Percentiles rank a stretch among this genome's conserved stretches.
These are phyloP conservation scores for Phytophthora citrophthora DNA, from an alignment of 352 stramenopile genomes.

Conservation along the genomic window DNA sequence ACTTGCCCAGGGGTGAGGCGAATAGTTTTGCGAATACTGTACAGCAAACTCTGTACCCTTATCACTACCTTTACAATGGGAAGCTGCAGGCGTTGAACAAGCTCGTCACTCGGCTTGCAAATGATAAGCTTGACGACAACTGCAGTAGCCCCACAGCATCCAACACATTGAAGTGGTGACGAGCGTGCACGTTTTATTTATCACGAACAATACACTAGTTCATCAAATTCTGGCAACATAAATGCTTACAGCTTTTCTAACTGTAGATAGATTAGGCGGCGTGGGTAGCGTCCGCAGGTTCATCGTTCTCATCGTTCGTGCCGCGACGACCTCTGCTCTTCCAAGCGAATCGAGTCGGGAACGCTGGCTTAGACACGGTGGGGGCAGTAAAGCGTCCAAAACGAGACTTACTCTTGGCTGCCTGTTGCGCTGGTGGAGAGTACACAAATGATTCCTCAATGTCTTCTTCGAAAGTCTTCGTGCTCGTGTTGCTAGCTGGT, in stretches of 20 bases:
- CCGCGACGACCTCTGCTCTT: slow-evolving; percentile 41
- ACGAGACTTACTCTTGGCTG: slow-evolving; percentile 47
- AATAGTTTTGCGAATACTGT: slow-evolving; percentile 6
- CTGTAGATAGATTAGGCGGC: slow-evolving; percentile 22
- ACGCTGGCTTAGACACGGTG: slow-evolving; percentile 40
- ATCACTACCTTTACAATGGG: slow-evolving; percentile 34
- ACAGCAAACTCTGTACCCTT: slow-evolving; percentile 24
- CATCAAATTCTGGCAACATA: slow-evolving; percentile 15
- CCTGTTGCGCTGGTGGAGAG: slow-evolving; percentile 37
- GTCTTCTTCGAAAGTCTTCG: slow-evolving; percentile 36
- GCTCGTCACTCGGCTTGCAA: slow-evolving; percentile 22
- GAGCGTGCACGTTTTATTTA: slow-evolving; percentile 29
- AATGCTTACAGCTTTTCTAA: slow-evolving; percentile 17
- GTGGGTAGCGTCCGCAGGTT: slow-evolving; percentile 15
- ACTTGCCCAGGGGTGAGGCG: background rate
- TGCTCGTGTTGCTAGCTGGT: slow-evolving; percentile 30
- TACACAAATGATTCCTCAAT: slow-evolving; percentile 45
- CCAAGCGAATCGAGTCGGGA: slow-evolving; percentile 61
- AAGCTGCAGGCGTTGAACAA: slow-evolving; percentile 38
- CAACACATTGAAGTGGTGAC: slow-evolving; percentile 3
- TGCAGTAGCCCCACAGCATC: slow-evolving; percentile 6
- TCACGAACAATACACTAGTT: slow-evolving; percentile 20
- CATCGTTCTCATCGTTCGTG: slow-evolving; percentile 22
- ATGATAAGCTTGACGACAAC: slow-evolving; percentile 23
- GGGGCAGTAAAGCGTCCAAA: slow-evolving; percentile 53